Evolutionary conservation across 352 stramenopile genomes (phyloP), one percentile per base, ranked within the genome.

Genomic region (Phytophthora citricola): DNA sequence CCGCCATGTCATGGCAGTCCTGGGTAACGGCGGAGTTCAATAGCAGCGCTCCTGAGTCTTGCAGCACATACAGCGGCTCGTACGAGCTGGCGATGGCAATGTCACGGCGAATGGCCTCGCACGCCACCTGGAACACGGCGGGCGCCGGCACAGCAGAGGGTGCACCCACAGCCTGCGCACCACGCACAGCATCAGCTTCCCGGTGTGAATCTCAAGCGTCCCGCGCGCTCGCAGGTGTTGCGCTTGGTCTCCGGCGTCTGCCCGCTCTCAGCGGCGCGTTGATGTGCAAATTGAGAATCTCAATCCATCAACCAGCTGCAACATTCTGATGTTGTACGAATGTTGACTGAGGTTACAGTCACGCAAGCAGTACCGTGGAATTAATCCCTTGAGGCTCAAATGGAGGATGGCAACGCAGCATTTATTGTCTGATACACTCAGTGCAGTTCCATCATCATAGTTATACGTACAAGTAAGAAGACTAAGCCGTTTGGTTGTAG

Each of bases 1-100:
- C 75, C 0, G 85, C 83, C 5, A 95, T 55, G 61, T 95, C 87
- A 64, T 95, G 87, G 52, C 80, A 87, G 58, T 94, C 87, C 62
- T 93, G 84, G 9, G 84, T 66, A 12, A 51, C n/a, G 12, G 75
- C 71, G 45, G 85, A 87, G 70, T 90, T 91, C 12, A 94, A 70
- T 45, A 95, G 74, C 44, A 92, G 31, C 26, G 84, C 83, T 11
- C 87, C 87, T 11, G 84, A 81, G 68, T 93, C 81, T 71, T 90
- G 81, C 39, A 91, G 61, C 41, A 79, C 75, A 61, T 90, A 88
- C 50, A 91, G 55, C 3, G 78, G 64, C 51, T 91, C 82, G 65
- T 91, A 90, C 31, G 85, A 89, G 56, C 67, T 75, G 47, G 76
- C 71, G 22, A 91, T 62, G 3, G 79, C 81, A 47, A 90, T 69